These are phyloP conservation scores for Solanum gandarillasii DNA, from an alignment of 257 asterid genomes.

Conservation along the genomic window DNA sequence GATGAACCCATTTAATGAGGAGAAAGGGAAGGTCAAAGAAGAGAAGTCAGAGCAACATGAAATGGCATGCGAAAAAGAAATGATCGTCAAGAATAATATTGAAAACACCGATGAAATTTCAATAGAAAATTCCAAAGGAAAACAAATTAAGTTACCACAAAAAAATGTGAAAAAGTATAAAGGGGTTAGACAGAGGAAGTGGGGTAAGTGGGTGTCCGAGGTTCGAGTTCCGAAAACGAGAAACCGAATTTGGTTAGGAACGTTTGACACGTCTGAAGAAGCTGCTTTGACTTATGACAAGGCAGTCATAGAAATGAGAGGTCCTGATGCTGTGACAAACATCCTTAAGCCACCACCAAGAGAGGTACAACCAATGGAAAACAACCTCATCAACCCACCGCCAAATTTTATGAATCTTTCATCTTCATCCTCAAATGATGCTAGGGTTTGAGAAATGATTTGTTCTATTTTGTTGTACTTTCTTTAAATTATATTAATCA, in stretches of 20 bases:
- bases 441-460: neutral
- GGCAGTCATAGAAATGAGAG: neutral
- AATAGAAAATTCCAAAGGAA: neutral
- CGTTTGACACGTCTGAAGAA: neutral
- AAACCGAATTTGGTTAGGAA: neutral
- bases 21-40: neutral
- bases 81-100: neutral
- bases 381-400: too few species aligned
- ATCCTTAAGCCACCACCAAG: neutral
- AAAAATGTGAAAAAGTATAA: neutral
- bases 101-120: neutral
- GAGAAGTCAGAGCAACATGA: neutral
- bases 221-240: neutral
- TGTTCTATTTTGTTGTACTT: neutral
- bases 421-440: neutral
- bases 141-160: neutral
- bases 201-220: neutral
- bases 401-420: neutral
- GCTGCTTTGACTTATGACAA: neutral
- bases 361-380: neutral
- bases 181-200: neutral
- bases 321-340: neutral
- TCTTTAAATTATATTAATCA: neutral
- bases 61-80: neutral
- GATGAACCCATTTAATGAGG: too few species aligned